These are phyloP conservation scores for Angophora floribunda DNA, from an alignment of 345 rosid species.

Conservation along the genomic window DNA sequence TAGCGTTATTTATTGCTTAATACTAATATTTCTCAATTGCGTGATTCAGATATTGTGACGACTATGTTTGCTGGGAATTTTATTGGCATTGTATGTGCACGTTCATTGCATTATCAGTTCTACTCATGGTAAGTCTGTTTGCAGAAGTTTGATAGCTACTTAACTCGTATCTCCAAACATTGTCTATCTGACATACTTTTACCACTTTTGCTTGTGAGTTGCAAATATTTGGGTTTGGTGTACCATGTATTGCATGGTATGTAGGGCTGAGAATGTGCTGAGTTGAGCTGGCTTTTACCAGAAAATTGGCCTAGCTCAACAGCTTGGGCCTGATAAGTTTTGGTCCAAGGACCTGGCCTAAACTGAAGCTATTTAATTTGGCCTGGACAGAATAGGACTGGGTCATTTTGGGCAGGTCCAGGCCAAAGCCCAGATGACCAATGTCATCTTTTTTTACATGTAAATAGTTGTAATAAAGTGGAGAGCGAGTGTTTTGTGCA, in stretches of 20 bases:
- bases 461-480: neutral
- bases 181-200: neutral
- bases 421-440: neutral
- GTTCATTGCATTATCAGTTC: constrained; percentile 95
- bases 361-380: neutral
- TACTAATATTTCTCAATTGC: neutral
- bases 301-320: neutral
- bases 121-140: constrained; percentile 66
- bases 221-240: neutral
- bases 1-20: neutral
- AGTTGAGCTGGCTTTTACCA: neutral
- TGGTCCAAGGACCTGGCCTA: neutral
- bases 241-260: neutral
- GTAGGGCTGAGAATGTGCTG: neutral
- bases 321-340: neutral
- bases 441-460: neutral
- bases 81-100: constrained; percentile 80
- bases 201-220: neutral
- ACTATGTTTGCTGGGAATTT: constrained; percentile 85
- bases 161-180: neutral
- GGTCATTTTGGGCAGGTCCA: neutral
- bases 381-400: neutral
- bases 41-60: constrained; percentile 53
- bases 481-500: neutral
- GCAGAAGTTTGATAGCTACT: neutral